Percentiles rank a stretch among this genome's conserved stretches.
These are phyloP conservation scores for Straminergon stramineum DNA, from an alignment of 225 moss, liverwort and hornwort species.

Conservation along the genomic window DNA sequence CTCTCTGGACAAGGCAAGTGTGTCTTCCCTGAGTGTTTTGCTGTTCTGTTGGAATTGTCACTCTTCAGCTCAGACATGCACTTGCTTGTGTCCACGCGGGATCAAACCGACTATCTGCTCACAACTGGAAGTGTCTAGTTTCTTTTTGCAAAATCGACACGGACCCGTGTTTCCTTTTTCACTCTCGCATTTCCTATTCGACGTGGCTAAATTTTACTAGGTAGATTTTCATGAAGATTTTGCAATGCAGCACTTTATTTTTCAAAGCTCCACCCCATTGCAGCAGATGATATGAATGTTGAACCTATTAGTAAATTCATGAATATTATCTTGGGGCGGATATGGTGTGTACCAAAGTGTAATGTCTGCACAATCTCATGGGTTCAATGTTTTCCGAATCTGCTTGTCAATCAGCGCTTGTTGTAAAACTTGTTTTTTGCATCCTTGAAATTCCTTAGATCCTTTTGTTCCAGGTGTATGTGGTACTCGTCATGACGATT, in stretches of 20 bases:
- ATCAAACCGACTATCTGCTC: neutral
- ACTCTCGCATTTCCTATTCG: neutral
- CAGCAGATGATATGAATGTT: neutral
- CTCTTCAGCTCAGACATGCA: neutral
- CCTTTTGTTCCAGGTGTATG: neutral
- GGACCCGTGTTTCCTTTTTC: neutral
- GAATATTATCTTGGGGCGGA: neutral
- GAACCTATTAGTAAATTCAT: neutral
- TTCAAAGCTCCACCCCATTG: neutral
- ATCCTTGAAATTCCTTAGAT: neutral
- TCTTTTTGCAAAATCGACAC: neutral
- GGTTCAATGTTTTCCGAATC: neutral
- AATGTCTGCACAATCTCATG: neutral
- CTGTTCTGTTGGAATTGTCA: neutral
- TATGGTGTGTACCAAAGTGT: neutral
- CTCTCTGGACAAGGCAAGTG: slow-evolving; percentile 87
- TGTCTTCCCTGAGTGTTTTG: neutral
- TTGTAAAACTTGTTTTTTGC: neutral
- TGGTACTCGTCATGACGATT: neutral
- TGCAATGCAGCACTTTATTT: neutral
- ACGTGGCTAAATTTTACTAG: neutral
- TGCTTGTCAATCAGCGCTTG: neutral
- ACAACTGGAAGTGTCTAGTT: neutral
- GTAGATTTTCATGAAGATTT: neutral
- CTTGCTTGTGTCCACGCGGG: neutral